A percentile compares a stretch with the other conserved stretches of the same genome.
phyloP scores from a whole-genome alignment of 2,329 filamentous ascomycete species.

The Trichophyton verrucosum region DNA sequence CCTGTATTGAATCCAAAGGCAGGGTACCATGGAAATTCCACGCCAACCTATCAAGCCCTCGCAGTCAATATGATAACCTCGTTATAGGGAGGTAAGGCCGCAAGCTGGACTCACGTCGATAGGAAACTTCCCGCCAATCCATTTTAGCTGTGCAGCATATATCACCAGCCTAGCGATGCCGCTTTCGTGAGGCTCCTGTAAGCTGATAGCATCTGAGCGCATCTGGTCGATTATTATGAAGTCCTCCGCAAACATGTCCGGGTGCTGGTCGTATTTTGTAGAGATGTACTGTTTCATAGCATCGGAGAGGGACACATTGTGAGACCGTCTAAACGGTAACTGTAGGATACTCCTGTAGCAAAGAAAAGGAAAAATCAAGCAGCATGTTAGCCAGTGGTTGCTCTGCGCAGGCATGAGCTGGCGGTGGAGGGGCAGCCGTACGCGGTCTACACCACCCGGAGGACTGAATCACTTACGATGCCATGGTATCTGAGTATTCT shows the following conservation, averaged over 20 bases:
- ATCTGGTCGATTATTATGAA: constrained; percentile 74
- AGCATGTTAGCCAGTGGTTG: background rate
- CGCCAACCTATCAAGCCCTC: constrained; percentile 54
- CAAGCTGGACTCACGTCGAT: constrained; percentile 55
- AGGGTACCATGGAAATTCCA: constrained; percentile 94
- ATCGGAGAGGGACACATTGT: constrained; percentile 61
- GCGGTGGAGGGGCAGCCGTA: background rate
- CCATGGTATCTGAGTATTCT: background rate
- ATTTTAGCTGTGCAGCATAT: constrained; percentile 85
- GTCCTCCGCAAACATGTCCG: constrained; percentile 89
- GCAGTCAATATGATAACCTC: constrained; percentile 3
- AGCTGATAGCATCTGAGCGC: constrained; percentile 73
- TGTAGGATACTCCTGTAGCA: constrained; percentile 44
- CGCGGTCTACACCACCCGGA: background rate
- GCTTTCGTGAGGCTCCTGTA: constrained; percentile 74
- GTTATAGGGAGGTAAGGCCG: background rate
- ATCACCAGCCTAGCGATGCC: constrained; percentile 78
- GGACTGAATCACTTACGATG: background rate
- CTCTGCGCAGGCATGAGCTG: background rate
- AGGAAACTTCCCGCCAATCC: constrained; percentile 90
- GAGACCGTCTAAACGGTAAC: constrained; percentile 78
- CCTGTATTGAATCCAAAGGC: constrained; percentile 81
- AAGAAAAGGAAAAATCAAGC: background rate
- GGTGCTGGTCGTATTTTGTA: constrained; percentile 95
- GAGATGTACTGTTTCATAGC: constrained; percentile 94